Base-by-base conservation (phyloP, 164 flowering plant genomes). In the Tinospora cordifolia region DNA sequence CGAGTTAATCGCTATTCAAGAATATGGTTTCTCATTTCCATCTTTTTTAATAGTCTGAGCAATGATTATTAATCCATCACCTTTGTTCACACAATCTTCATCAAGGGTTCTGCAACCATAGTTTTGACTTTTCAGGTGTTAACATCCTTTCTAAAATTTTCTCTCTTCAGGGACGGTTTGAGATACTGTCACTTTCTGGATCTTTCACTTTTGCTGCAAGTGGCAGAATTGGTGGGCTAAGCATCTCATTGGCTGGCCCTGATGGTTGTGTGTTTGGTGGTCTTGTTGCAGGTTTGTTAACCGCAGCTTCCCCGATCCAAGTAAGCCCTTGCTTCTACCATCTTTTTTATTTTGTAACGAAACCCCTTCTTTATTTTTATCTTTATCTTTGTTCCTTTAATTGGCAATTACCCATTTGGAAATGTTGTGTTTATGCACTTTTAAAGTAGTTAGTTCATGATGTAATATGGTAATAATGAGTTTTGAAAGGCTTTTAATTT, bases 211-310 rank as follows among this genome's bases (percentile, higher is more conserved):
- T 80, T 62, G 84, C 86, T 49, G 41, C 74, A 27, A 78, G 81
- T 30, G 77, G 85, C 72, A 72, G 87, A 70, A 72, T 81, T 0
- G 84, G 87, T 57, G 83, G 84, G 3, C 69, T 84, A 77, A 83
- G 84, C 12, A 81, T 84, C 73, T 81, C 84, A n/a, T 62, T 84
- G 71, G 84, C 81, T 8, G 71, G 83, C 58, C 83, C 87, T 10
- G 82, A 84, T 77, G 86, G 87, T 40, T 82, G 82, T 54, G 80
- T 84, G 57, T 67, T 84, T 1, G 87, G 85, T 12, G 87, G 87
- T 36, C 73, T 79, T 10, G 84, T 84, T 44, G 82, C 84, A 69
- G 87, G 87, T 5, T 69, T 78, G 62, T 73, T 84, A 27, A 70
- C 72, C 8, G 87, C 87, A 54, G 85, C 87, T 3, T 44, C 82